Evolutionary conservation across 306 rosid genomes (phyloP).

Genomic region (Inga leiocalycina): DNA sequence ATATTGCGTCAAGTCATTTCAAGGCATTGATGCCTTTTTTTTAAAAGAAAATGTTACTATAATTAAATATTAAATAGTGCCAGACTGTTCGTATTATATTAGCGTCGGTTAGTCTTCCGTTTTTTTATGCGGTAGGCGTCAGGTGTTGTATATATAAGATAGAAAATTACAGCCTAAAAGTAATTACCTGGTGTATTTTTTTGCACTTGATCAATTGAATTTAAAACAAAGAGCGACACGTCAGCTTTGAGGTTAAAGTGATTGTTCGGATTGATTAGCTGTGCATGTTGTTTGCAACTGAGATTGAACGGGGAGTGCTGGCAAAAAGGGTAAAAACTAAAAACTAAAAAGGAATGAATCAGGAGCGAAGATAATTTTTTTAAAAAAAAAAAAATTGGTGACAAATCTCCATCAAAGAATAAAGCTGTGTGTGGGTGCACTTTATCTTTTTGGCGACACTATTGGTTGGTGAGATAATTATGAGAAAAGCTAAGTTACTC

Average conservation of each 20-base stretch:
- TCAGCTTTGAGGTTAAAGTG: neutral
- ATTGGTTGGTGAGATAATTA: neutral
- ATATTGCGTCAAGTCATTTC: conserved; percentile 30
- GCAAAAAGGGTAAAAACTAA: neutral
- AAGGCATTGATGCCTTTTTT: neutral
- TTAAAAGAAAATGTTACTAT: neutral
- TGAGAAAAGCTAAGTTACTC: neutral
- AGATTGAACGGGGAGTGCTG: neutral
- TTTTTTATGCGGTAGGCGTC: neutral
- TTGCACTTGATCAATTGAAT: neutral
- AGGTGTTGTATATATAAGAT: neutral
- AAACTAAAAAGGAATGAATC: neutral
- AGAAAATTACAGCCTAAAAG: neutral
- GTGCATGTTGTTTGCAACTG: neutral
- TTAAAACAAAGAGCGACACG: neutral
- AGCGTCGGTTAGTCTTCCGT: neutral
- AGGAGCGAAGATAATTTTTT: neutral
- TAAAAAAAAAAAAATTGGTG: neutral
- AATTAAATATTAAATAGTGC: neutral
- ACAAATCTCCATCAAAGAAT: neutral
- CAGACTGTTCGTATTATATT: neutral
- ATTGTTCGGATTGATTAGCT: neutral
- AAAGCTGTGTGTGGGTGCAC: neutral
- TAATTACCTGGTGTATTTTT: neutral
- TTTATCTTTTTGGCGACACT: neutral